Evolutionary conservation across 768 basidiomycete species (phyloP), one percentile per base, ranked within the genome.

Genomic region (Chlorophyllum brunneum): DNA sequence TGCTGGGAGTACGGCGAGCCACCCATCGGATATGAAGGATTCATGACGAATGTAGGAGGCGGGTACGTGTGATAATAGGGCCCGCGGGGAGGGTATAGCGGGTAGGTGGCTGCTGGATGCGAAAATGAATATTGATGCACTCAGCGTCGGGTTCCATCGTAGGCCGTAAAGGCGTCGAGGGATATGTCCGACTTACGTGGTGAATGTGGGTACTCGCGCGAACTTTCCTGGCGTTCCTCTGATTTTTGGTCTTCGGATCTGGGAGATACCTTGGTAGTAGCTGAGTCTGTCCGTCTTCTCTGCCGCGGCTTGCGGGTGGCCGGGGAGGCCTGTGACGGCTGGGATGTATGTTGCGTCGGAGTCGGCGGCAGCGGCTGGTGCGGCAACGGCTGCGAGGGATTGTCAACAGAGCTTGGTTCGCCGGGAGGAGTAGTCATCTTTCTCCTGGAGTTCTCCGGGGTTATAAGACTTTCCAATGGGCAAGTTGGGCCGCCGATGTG

Each of bases 1-100:
- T 63, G 74, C 31, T 60, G 69, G 59, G 68, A 61, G 51, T 71
- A 74, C 16, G 73, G 69, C 9, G 83, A 74, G 54, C 80, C 79
- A 61, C 80, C 82, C 58, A 81, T 70, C 22, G 83, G 77, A 60
- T 87, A 89, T 54, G 79, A 69, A 48, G 82, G 81, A 65, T 88
- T 89, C 85, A 88, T 88, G 65, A 82, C 73, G 43, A 53, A 53
- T 5, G 51, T 26, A n/a, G 51, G 49, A 9, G 41, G 33, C 60
- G 69, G 67, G 46, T 79, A 81, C 7, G 78, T 70, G 22, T 73
- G 73, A 56, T 78, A 74, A 53, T 79, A 64, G 64, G 73, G 65
- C 56, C 63, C 65, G 60, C 66, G 64, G 50, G 68, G 61, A 24
- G 70, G 43, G 67, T 58, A 60, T 65, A 68, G 63, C 52, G 58